Evolutionary conservation across 257 asterid genomes (phyloP), one percentile per base, ranked within the genome.

Genomic region (Nicotiana knightiana): DNA sequence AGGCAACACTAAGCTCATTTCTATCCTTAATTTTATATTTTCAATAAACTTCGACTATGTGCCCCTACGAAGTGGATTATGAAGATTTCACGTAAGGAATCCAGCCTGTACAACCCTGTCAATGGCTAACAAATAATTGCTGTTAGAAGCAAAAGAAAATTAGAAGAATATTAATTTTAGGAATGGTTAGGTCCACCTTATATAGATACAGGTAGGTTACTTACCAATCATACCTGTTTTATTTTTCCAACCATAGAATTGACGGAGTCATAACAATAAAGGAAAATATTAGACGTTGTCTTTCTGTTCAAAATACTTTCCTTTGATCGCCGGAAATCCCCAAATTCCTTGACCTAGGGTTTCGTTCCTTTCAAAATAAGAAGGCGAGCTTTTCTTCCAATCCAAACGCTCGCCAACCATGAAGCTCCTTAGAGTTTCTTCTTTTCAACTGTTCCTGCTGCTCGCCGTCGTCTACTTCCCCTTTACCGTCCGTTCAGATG

Each of bases 401-500:
- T 70, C 77, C 39, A 75, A 75, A 75, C 46, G 80, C 63, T 75
- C 80, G 64, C 80, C 64, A 51, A 15, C 43, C 83, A 86, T 35
- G 89, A 59, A 21, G 77, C 15, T 73, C 28, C 39, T 73, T 48
- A 48, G 35, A 71, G 13, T 71, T 46, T 71, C 58, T 11, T 4
- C 57, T 10, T 70, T 21, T 70, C 77, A 70, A 46, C 33, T 73
- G 6, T 48, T 48, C 85, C 57, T 89, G 67, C 81, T 90, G 43
- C 21, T 88, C 51, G 3, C 89, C 83, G 28, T 84, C 82, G 53
- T 62, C 24, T 53, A 82, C 48, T 83, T 90, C 53, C 85, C 86
- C 24, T 84, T 90, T 61, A 70, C 93, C 85, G 95, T 85, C 83
- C 88, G 85, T 86, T 91, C 97, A 35, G 59, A 81, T 32, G 88